These are phyloP conservation scores for Afroboletus lepidellus DNA, from an alignment of 1,284 basidiomycete species.

Conservation along the genomic window DNA sequence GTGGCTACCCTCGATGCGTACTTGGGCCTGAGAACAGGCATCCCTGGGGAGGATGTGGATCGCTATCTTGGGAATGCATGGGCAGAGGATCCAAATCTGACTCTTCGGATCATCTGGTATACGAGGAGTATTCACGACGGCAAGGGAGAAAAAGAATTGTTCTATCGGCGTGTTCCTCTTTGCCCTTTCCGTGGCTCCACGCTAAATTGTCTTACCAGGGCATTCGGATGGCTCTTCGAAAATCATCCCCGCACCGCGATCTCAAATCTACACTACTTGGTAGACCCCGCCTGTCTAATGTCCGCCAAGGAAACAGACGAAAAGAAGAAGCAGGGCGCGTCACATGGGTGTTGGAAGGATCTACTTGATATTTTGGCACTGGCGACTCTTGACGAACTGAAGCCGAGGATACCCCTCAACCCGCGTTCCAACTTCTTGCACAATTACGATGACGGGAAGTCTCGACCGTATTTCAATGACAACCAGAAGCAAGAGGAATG, in stretches of 20 bases:
- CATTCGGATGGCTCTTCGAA: conserved; percentile 63
- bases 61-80: conserved; percentile 45
- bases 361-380: conserved; percentile 61
- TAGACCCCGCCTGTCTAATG: conserved; percentile 46
- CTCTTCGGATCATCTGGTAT: conserved; percentile 62
- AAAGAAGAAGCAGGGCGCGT: conserved; percentile 23
- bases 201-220: conserved; percentile 30
- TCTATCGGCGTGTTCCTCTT: conserved; percentile 44
- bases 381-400: conserved; percentile 49
- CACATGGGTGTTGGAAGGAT: conserved; percentile 71
- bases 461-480: conserved; percentile 16
- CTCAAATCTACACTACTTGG: conserved; percentile 49
- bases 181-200: background rate
- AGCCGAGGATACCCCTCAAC: conserved; percentile 6
- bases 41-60: conserved; percentile 29
- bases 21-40: conserved; percentile 35
- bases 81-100: conserved; percentile 49
- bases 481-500: conserved; percentile 27
- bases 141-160: conserved; percentile 50
- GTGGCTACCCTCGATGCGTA: conserved; percentile 55
- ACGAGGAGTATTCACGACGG: conserved; percentile 62
- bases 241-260: conserved; percentile 65
- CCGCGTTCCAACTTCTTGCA: conserved; percentile 36
- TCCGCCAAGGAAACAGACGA: conserved; percentile 26
- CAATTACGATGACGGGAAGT: conserved; percentile 10